Base-by-base conservation (phyloP, 306 rosid species). In the Quercus rubra region DNA sequence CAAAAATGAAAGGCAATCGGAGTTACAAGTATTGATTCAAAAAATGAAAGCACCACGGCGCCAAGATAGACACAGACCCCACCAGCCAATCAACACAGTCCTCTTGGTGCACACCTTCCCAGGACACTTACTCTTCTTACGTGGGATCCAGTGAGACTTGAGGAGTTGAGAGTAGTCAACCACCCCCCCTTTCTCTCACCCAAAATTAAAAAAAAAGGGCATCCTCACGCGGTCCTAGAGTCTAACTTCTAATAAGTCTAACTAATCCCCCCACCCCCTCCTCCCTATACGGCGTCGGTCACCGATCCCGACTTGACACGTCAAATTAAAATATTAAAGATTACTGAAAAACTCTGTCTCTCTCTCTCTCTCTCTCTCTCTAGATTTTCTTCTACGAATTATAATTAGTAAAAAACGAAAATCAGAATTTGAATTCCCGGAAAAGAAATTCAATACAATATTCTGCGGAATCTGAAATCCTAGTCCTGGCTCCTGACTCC, bases 241-340 rank as follows among this genome's bases (percentile, higher is more conserved):
- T 38, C 46, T 38, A 6, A 35, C 41, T 6, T 30, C 31, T 30
- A 30, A 28, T 28, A 31, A 35, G 41, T 6, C 43, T 38, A 38
- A 38, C 46, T 38, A 6, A 38, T 77, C 27, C 76, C 49, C 61
- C 11, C 81, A 14, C 17, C 71, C 27, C 67, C 63, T 43, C 80
- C 74, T 73, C 63, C 31, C n/a, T 14, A 49, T 25, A 81, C 97
- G 90, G 55, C 84, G 88, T 87, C 88, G 93, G 89, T 64, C 75
- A 55, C 78, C 75, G 88, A 83, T 78, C 79, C 62, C 79, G 52
- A 73, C 75, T 20, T 14, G 2, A 25, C 80, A 46, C 77, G 75
- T 30, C 59, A 31, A 31, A 57, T 18, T 62, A 15, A 78, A 73
- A 21, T 59, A 71, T 5, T 19, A 68, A 72, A 68, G 11, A 25